Evolutionary conservation across 2,329 filamentous ascomycete genomes (phyloP), one percentile per base, ranked within the genome.

Genomic region (Claviceps digitariae): DNA sequence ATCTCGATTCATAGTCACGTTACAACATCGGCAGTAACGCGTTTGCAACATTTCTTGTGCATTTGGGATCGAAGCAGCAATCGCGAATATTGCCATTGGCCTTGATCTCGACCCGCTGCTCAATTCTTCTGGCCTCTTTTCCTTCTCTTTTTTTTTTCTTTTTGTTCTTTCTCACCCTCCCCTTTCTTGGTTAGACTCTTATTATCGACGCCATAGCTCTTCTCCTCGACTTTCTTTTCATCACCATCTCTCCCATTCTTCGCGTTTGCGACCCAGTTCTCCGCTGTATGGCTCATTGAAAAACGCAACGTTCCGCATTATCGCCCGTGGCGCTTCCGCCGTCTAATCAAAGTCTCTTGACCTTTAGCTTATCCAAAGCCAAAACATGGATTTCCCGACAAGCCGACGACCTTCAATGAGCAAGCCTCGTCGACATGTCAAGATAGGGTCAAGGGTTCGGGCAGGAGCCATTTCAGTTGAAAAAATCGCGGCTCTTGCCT

Each of bases 161-260:
- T 57, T 55, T 58, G 58, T 56, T 53, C 57, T 54, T 59, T 57
- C 54, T 54, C 56, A 29, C 43, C 36, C n/a, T n/a, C 15, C 15
- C 20, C 31, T 34, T 61, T 68, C 66, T 65, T 63, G 63, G 59
- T 62, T 66, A 66, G 63, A 61, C 61, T 59, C 57, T 62, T 55
- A 58, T 63, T 54, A 57, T 56, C 56, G 56, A 55, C 55, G 57
- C 54, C 65, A 57, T 59, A 63, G 63, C 57, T 57, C 58, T 63
- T 63, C n/a, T 31, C 53, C 51, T 41, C 52, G 60, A 55, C 58
- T 56, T 54, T 41, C 15, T n/a, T 50, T 48, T 60, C 58, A 52
- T 40, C 23, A 17, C 38, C 46, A 27, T 25, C 46, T 36, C 34
- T 4, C 31, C 43, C 23, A n/a, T 44, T 43, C 20, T 27, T 53